These are phyloP conservation scores for Colletotrichum camelliae DNA, from an alignment of 2,329 filamentous ascomycete genomes.

Conservation along the genomic window DNA sequence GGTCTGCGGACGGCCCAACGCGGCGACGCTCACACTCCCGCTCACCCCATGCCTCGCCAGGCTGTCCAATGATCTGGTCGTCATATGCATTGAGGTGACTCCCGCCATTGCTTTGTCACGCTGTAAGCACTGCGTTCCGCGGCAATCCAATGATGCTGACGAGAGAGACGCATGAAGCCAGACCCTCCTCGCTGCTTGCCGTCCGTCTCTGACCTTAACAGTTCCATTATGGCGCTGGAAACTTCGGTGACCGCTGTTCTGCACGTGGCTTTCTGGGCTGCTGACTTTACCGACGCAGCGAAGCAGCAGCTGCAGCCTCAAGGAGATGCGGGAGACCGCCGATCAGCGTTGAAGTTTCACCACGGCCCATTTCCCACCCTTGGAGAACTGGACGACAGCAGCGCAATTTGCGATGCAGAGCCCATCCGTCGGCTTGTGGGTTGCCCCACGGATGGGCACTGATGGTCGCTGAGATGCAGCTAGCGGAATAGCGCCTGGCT, in stretches of 20 bases:
- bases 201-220: not conserved
- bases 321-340: not conserved
- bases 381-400: not conserved
- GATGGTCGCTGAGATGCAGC: constrained; percentile 13
- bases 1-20: not conserved
- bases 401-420: constrained; percentile 3
- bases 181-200: not conserved
- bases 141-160: not conserved
- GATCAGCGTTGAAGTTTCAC: constrained; percentile 18
- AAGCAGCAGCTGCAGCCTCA: not conserved
- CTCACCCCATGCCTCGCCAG: not conserved
- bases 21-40: constrained; percentile 5
- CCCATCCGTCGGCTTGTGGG: constrained; percentile 1
- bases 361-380: not conserved
- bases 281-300: not conserved
- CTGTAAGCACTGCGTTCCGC: not conserved
- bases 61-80: not conserved
- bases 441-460: constrained; percentile 18
- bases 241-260: not conserved
- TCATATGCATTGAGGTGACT: not conserved
- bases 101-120: not conserved
- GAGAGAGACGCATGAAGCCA: not conserved
- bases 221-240: not conserved
- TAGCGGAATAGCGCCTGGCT: constrained; percentile 1
- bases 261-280: not conserved